Percentiles rank a stretch among this genome's conserved stretches.
Conservation (phyloP, 306 rosid genomes). For the Prunus mume region DNA sequence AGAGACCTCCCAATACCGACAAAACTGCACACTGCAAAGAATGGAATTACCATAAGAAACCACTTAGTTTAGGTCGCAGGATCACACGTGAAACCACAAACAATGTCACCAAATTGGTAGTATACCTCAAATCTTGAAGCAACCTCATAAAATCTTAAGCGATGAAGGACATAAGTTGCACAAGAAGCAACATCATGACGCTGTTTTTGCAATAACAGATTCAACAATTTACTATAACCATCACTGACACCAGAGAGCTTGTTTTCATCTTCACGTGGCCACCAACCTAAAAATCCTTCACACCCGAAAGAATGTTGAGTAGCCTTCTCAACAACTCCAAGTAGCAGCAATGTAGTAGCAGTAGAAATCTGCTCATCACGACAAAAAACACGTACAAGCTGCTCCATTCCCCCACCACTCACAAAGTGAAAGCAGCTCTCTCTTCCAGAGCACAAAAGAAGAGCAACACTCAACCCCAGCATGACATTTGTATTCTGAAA, state of each 20-base stretch:
- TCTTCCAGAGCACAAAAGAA: constrained; percentile 85
- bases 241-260: constrained; percentile 70
- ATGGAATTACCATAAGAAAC: constrained; percentile 36
- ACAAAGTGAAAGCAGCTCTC: constrained; percentile 89
- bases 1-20: constrained; percentile 67
- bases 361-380: constrained; percentile 56
- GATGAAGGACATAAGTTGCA: constrained; percentile 80
- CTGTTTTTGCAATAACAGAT: constrained; percentile 76
- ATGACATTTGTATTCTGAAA: constrained; percentile 69
- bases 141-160: constrained; percentile 84
- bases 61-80: constrained; percentile 14
- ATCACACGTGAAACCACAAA: constrained; percentile 1
- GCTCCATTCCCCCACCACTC: constrained; percentile 86
- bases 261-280: constrained; percentile 89
- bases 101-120: constrained; percentile 21
- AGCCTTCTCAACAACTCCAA: constrained; percentile 87
- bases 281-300: constrained; percentile 96
- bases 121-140: constrained; percentile 89
- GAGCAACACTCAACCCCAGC: constrained; percentile 84
- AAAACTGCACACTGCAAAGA: constrained; percentile 83
- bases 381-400: constrained; percentile 50
- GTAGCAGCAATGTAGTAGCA: constrained; percentile 63
- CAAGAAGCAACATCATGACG: constrained; percentile 88
- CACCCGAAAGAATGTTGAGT: constrained; percentile 85
- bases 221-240: constrained; percentile 76